Evolutionary conservation across 2,329 filamentous ascomycete species (phyloP), one percentile per base, ranked within the genome.

Genomic region (Colletotrichum cuscutae): DNA sequence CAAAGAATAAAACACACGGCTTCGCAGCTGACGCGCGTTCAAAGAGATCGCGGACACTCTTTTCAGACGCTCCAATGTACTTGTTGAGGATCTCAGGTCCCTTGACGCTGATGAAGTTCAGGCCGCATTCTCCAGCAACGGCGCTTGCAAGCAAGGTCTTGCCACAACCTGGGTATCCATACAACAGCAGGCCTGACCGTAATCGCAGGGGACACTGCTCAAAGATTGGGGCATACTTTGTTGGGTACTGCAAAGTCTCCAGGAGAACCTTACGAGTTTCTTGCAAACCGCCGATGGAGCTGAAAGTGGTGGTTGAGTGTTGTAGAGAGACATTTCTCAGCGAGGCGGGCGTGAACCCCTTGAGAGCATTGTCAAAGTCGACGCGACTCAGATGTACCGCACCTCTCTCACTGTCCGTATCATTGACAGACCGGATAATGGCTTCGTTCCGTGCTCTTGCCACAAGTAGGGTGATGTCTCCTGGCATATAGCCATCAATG

Each of bases 61-160:
- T 99, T 79, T 99, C 97, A 32, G 94, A 97, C 0, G 97, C 97
- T 79, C 97, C 97, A 72, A 99, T 99, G 82, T 99, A 99, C 84
- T 99, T 99, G 87, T 99, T 99, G 67, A 99, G 85, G 72, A 99
- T 98, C 82, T 99, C 97, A 0, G 97, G 97, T 0, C 97, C 97
- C 84, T 99, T 99, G 79, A 99, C 97, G 53, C 93, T 95, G 82
- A 99, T 99, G 83, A 99, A 99, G 82, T 99, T 99, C 73, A 99
- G 91, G 0, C 96, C 96, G 79, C 96, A 98, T 84, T 99, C 97
- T 68, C 96, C 96, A 13, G 97, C 97, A n/a, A 99, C 96, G 0
- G 97, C 97, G 71, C 94, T 97, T 24, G 97, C 97, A 11, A 99
- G 90, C 9, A 99, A 88, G 0, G 97, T 99, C 84, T 99, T 99